A percentile compares a stretch with the other conserved stretches of the same genome.
Conservation (phyloP, 2,329 filamentous ascomycete genomes). For the Calonectria pauciramosa region DNA sequence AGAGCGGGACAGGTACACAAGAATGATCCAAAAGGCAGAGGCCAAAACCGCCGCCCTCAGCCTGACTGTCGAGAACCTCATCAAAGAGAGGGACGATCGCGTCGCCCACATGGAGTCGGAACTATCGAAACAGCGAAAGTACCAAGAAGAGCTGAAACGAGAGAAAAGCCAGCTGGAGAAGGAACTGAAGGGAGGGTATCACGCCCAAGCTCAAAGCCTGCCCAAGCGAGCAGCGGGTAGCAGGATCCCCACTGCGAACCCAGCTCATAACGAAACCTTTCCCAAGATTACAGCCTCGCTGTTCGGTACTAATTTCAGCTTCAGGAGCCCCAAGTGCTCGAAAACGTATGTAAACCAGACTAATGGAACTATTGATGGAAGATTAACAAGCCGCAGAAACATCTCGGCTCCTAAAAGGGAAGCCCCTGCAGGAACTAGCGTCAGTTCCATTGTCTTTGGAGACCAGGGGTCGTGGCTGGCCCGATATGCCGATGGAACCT, state of each 20-base stretch:
- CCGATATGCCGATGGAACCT: conserved; percentile 4
- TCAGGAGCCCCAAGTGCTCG: not conserved
- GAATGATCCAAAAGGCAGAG: conserved; percentile 25
- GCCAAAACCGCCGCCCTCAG: conserved; percentile 9
- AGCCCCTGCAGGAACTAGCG: not conserved
- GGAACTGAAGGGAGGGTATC: not conserved
- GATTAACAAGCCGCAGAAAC: not conserved
- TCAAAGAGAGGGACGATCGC: conserved; percentile 16
- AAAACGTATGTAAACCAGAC: not conserved
- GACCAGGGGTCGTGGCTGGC: conserved; percentile 6
- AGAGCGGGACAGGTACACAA: conserved; percentile 26
- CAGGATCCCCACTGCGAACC: not conserved
- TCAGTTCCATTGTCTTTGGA: not conserved
- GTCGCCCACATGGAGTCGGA: conserved; percentile 15
- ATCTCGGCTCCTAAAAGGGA: not conserved
- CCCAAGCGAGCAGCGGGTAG: not conserved
- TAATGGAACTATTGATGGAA: not conserved
- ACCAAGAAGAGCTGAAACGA: not conserved
- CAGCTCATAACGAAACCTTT: not conserved
- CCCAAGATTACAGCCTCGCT: conserved; percentile 3
- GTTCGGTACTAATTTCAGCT: not conserved
- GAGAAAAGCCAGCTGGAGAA: conserved; percentile 1
- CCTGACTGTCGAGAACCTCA: conserved; percentile 15
- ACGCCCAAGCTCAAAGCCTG: not conserved
- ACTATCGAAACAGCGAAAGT: not conserved